phyloP scores from a whole-genome alignment of 345 rosid genomes.

The Populus ilicifolia region DNA sequence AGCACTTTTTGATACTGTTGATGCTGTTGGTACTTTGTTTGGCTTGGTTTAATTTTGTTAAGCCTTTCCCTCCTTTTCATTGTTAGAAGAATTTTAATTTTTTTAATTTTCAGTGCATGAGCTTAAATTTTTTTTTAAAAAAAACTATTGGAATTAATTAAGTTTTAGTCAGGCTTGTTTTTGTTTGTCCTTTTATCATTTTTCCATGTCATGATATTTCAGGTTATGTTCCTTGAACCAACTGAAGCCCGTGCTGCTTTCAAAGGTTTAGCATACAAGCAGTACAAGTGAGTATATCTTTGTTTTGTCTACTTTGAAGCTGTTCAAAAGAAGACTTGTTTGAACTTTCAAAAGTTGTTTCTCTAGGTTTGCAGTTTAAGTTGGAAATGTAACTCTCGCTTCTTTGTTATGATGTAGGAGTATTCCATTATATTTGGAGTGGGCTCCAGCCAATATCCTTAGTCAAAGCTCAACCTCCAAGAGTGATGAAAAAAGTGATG shows the following conservation, averaged over 20 bases:
- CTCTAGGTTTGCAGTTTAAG: not conserved
- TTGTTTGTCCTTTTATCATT: not conserved
- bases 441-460: slow-evolving; percentile 85
- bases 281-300: slow-evolving; percentile 64
- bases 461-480: slow-evolving; percentile 34
- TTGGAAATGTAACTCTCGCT: not conserved
- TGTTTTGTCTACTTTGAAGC: not conserved
- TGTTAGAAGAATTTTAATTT: not conserved
- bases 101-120: not conserved
- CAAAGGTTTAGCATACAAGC: slow-evolving; percentile 81
- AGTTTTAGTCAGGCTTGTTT: not conserved
- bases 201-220: slow-evolving; percentile 16
- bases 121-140: too few species aligned
- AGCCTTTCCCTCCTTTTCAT: not conserved
- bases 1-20: not conserved
- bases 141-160: not conserved
- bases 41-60: not conserved
- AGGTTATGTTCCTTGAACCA: slow-evolving; percentile 91
- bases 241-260: slow-evolving; percentile 86
- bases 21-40: not conserved
- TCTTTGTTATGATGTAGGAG: slow-evolving; percentile 50
- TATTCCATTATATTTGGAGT: slow-evolving; percentile 86
- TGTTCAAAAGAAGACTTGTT: not conserved
- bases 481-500: slow-evolving; percentile 30
- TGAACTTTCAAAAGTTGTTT: not conserved